Base-by-base conservation (phyloP, 768 basidiomycete species). In the Gymnopilus junonius region DNA sequence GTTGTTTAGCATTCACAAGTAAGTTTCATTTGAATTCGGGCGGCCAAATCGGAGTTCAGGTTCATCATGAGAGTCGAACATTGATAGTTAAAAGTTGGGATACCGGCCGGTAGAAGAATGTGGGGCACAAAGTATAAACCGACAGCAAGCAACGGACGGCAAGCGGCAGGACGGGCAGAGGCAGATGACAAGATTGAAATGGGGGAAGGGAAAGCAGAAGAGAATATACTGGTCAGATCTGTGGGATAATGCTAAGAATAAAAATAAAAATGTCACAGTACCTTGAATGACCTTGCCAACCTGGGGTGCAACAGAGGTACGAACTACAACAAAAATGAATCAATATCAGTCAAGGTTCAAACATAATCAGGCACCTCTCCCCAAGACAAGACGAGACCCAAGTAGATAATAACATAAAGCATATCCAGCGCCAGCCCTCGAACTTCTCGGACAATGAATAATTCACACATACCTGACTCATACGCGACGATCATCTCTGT, bases 201-300 rank as follows among this genome's bases (percentile, higher is more conserved):
- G n/a, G 56, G 40, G 12, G 8, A 15, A 57, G 40, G 40, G 40
- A 17, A 58, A 23, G 20, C 1, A 55, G 12, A 58, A 31, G 3
- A 14, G 50, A 54, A n/a, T 6, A 32, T 43, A 58, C 45, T 14
- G 57, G 7, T 34, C 37, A 62, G 51, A 64, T 37, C 4, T 4
- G 15, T 23, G 27, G 42, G 39, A 55, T 12, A 51, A 59, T 55
- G 55, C 46, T 21, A 37, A 57, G n/a, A 3, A 7, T 6, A 32
- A 54, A 32, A 21, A 32, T 20, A 40, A 15, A n/a, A 31, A 20
- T 45, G 63, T 14, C n/a, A n/a, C 43, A 77, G 42, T 66, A 90
- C 92, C 90, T 80, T 94, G 92, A 61, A 96, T 87, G 73, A 96
- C 92, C 74, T 94, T 92, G 53, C 89, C 93, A 40, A 95, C 90